Conservation (phyloP, 352 stramenopile species). For the Pythium plurisporium region DNA sequence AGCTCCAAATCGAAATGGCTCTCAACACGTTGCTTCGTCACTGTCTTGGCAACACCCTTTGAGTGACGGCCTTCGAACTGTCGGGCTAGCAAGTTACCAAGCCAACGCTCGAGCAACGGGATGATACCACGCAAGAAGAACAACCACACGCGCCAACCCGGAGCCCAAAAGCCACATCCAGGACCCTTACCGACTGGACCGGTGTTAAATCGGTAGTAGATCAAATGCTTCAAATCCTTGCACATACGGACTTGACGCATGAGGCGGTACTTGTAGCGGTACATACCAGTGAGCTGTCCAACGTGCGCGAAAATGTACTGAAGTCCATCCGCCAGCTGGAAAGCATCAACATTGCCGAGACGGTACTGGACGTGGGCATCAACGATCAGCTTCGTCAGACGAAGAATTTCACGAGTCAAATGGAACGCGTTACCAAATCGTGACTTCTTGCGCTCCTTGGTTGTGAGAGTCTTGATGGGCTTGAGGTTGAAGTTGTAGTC, state of each 20-base stretch:
- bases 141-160: slow-evolving; percentile 98
- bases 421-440: slow-evolving; percentile 96
- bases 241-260: slow-evolving; percentile 98
- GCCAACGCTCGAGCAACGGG: slow-evolving; percentile 97
- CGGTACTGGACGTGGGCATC: slow-evolving; percentile 99
- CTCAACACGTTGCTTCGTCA: slow-evolving; percentile 99
- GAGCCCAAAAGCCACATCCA: slow-evolving; percentile 98
- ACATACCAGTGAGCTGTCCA: slow-evolving; percentile 99
- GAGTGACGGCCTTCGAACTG: slow-evolving; percentile 99
- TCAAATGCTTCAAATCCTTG: slow-evolving; percentile 99
- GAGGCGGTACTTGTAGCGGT: slow-evolving; percentile 98
- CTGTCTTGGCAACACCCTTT: slow-evolving; percentile 98
- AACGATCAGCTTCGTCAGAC: slow-evolving; percentile 99
- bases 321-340: slow-evolving; percentile 98
- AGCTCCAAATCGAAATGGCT: slow-evolving; percentile 99
- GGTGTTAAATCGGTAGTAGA: slow-evolving; percentile 99
- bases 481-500: slow-evolving; percentile 99
- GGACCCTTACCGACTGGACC: slow-evolving; percentile 98
- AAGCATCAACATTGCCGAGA: slow-evolving; percentile 99
- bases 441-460: slow-evolving; percentile 99
- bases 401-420: slow-evolving; percentile 97
- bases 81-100: slow-evolving; percentile 98
- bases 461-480: slow-evolving; percentile 99
- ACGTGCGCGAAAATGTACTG: slow-evolving; percentile 99
- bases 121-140: slow-evolving; percentile 99